phyloP scores from a whole-genome alignment of 2,329 filamentous ascomycete genomes.

The Aspergillus latus region DNA sequence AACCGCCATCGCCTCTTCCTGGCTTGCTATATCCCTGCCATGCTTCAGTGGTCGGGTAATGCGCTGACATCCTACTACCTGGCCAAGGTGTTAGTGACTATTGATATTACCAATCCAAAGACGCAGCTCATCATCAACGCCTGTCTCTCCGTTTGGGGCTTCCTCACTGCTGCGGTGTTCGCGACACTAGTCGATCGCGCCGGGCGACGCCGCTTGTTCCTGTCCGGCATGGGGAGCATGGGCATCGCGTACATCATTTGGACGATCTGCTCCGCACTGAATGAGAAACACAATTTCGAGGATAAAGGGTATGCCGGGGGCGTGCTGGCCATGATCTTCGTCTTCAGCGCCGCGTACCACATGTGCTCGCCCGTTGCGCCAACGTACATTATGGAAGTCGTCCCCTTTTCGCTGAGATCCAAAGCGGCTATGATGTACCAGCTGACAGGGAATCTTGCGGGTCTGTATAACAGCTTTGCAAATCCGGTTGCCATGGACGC shows the following conservation, averaged over 20 bases:
- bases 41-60: constrained; percentile 30
- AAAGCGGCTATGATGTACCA: constrained; percentile 22
- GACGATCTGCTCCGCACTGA: constrained; percentile 10
- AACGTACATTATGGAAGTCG: constrained; percentile 21
- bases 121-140: constrained; percentile 55
- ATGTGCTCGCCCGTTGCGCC: constrained; percentile 18
- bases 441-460: constrained; percentile 13
- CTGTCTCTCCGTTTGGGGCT: constrained; percentile 56
- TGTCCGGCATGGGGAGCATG: constrained; percentile 31
- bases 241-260: constrained; percentile 11
- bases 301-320: constrained; percentile 5
- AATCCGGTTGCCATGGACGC: constrained; percentile 14
- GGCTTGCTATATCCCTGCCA: constrained; percentile 17
- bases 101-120: constrained; percentile 51
- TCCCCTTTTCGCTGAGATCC: constrained; percentile 16
- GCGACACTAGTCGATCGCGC: constrained; percentile 54
- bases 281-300: constrained; percentile 4
- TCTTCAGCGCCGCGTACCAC: constrained; percentile 10
- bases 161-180: constrained; percentile 56
- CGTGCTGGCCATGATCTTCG: constrained; percentile 11
- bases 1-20: constrained; percentile 19
- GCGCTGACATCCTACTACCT: constrained; percentile 55
- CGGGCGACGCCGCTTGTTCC: constrained; percentile 42
- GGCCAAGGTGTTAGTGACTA: constrained; percentile 52
- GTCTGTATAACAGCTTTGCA: constrained; percentile 17